Evolutionary conservation across 2,329 filamentous ascomycete species (phyloP).

Genomic region (Stemphylium vesicarium): DNA sequence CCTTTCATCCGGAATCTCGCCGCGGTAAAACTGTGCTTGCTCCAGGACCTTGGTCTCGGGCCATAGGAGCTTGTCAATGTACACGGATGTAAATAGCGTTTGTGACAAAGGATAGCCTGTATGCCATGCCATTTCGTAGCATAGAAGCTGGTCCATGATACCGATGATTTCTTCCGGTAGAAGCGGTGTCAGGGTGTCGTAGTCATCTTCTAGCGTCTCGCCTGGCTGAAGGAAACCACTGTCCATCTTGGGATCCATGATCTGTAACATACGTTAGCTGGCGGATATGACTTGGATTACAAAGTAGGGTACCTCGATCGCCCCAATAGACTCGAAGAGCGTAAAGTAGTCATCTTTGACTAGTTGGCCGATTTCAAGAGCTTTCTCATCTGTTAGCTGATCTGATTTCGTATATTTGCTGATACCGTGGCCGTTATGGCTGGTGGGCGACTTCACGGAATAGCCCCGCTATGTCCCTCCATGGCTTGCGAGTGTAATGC

Average conservation of each 20-base stretch:
- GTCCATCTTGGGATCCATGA: constrained; percentile 99
- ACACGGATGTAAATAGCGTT: constrained; percentile 89
- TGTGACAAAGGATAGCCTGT: constrained; percentile 94
- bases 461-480: constrained; percentile 26
- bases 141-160: constrained; percentile 91
- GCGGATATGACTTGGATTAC: neutral
- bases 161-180: constrained; percentile 83
- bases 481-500: constrained; percentile 13
- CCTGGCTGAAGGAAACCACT: constrained; percentile 81
- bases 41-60: constrained; percentile 69
- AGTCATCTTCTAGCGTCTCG: constrained; percentile 83
- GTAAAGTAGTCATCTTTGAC: constrained; percentile 95
- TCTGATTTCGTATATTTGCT: neutral
- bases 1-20: constrained; percentile 24
- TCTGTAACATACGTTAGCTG: constrained; percentile 60
- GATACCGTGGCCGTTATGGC: neutral
- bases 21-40: constrained; percentile 66
- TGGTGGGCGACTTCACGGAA: constrained; percentile 2
- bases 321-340: constrained; percentile 90
- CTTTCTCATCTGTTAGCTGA: constrained; percentile 54
- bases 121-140: constrained; percentile 97
- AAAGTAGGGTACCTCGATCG: constrained; percentile 65
- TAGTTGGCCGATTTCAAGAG: constrained; percentile 77
- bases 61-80: constrained; percentile 83
- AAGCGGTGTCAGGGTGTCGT: constrained; percentile 72